A percentile compares a stretch with the other conserved stretches of the same genome.
phyloP scores from a whole-genome alignment of 257 asterid genomes.

The Lithospermum erythrorhizon region DNA sequence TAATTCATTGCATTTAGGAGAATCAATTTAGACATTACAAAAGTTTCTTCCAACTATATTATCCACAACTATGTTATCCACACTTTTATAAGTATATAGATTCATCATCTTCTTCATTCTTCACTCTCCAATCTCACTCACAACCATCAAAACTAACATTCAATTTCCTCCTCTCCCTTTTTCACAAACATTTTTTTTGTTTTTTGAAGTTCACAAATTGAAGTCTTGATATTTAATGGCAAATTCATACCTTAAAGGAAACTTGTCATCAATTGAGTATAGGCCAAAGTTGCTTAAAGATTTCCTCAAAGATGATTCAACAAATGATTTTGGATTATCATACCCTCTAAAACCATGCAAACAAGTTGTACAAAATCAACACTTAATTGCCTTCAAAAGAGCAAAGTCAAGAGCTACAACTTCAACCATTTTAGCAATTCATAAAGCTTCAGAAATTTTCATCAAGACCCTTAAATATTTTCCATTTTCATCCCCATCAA shows the following conservation, averaged over 20 bases:
- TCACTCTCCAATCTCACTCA: not conserved
- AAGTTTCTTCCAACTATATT: too few relatives aligned
- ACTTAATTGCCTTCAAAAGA: conserved; percentile 2
- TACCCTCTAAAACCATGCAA: not conserved
- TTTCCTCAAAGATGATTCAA: conserved; percentile 40
- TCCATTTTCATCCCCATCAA: conserved; percentile 32
- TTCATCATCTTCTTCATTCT: not conserved
- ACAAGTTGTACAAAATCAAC: not conserved
- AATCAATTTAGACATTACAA: too few relatives aligned
- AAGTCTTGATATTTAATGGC: conserved; percentile 13
- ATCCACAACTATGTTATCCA: too few relatives aligned
- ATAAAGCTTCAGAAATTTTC: conserved; percentile 24
- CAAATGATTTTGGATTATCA: conserved; percentile 16
- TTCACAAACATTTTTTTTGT: not conserved
- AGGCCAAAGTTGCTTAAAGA: conserved; percentile 68
- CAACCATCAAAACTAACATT: too few relatives aligned
- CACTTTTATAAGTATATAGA: too few relatives aligned
- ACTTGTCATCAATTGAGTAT: conserved; percentile 16
- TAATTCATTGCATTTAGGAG: too few relatives aligned
- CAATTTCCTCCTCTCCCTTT: too few relatives aligned
- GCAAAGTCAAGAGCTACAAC: conserved; percentile 48
- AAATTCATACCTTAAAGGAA: conserved; percentile 1
- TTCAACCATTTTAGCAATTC: conserved; percentile 45
- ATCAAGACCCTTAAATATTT: conserved; percentile 40
- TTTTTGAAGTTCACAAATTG: not conserved